Evolutionary conservation across 176 grass and related monocot genomes (phyloP).

Genomic region (Triticum monococcum): DNA sequence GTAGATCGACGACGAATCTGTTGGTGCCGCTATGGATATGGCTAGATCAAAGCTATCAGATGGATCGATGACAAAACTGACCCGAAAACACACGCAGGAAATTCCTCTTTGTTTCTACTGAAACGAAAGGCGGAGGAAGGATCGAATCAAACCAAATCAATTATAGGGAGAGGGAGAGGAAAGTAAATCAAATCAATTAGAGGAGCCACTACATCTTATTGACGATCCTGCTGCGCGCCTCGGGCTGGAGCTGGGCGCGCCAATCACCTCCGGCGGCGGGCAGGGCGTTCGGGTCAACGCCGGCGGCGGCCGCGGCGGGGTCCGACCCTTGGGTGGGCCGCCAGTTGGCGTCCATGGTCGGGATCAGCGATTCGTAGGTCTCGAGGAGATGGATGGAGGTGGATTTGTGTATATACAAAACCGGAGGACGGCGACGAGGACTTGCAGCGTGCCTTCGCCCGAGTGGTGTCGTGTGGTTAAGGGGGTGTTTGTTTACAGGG

Average conservation of each 20-base stretch:
- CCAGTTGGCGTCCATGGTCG: slow-evolving; percentile 33
- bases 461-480: slow-evolving; percentile 10
- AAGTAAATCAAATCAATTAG: not conserved
- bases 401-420: not conserved
- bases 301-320: slow-evolving; percentile 5
- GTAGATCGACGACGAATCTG: slow-evolving; percentile 2
- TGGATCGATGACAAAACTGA: not conserved
- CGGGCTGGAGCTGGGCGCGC: slow-evolving; percentile 69
- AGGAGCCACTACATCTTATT: slow-evolving; percentile 63
- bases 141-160: not conserved
- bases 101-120: not conserved
- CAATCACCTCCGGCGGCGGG: slow-evolving; percentile 43
- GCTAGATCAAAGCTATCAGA: not conserved
- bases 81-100: not conserved
- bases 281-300: slow-evolving; percentile 31
- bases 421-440: slow-evolving; percentile 6
- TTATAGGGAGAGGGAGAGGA: not conserved
- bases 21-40: not conserved
- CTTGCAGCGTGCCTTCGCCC: not conserved
- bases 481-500: too few relatives aligned
- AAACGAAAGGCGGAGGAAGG: not conserved
- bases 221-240: slow-evolving; percentile 71
- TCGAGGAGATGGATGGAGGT: not conserved
- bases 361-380: slow-evolving; percentile 9
- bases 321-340: slow-evolving; percentile 46